Percentiles rank a stretch among this genome's conserved stretches.
Evolutionary conservation across 2,329 filamentous ascomycete genomes (phyloP).

Genomic region (Pseudogymnoascus verrucosus): DNA sequence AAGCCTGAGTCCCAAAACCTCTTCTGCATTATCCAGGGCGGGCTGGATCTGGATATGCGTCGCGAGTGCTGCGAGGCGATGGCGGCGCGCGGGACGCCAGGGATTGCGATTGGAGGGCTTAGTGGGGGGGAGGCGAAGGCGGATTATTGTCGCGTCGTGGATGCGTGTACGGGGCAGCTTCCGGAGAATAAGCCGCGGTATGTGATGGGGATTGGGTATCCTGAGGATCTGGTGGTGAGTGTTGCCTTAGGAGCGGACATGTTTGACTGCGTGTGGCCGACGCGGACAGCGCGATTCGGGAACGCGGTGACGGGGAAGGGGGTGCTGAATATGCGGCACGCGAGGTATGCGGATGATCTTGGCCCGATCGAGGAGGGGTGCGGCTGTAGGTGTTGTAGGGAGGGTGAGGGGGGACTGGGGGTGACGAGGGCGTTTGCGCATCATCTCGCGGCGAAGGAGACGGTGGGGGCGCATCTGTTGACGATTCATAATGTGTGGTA

Average conservation of each 20-base stretch:
- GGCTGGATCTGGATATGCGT: conserved; percentile 79
- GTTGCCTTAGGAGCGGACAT: conserved; percentile 94
- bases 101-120: conserved; percentile 91
- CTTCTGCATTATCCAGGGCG: conserved; percentile 98
- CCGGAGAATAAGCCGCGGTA: conserved; percentile 93
- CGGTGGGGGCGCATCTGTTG: conserved; percentile 73
- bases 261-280: conserved; percentile 99
- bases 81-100: conserved; percentile 84
- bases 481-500: conserved; percentile 97
- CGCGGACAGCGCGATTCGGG: conserved; percentile 88
- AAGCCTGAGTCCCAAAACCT: conserved; percentile 80
- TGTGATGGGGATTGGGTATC: conserved; percentile 98
- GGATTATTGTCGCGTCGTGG: conserved; percentile 85
- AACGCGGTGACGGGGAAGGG: conserved; percentile 81
- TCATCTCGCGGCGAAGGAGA: conserved; percentile 90
- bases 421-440: conserved; percentile 85
- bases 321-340: conserved; percentile 75
- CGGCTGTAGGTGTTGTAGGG: conserved; percentile 67
- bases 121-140: conserved; percentile 92
- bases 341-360: conserved; percentile 71
- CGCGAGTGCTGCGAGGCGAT: conserved; percentile 77
- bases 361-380: conserved; percentile 76
- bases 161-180: conserved; percentile 73
- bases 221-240: conserved; percentile 89
- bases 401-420: conserved; percentile 61